phyloP scores from a whole-genome alignment of 1,139 yeast species.

The Yamadazyma jaroonii region DNA sequence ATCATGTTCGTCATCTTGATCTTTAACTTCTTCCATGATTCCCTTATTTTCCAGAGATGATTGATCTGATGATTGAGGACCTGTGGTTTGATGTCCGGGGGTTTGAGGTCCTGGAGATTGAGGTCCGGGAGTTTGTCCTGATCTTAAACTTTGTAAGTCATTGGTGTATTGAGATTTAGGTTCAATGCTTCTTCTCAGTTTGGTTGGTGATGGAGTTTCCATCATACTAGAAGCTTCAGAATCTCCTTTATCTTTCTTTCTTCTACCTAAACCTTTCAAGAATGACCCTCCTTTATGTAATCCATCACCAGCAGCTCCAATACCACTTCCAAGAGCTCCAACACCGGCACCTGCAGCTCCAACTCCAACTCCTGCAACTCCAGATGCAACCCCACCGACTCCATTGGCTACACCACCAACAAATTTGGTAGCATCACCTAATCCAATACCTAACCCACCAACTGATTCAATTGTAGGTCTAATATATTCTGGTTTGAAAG shows the following conservation, averaged over 20 bases:
- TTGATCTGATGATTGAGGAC: neutral
- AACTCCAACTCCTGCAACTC: slow-evolving; percentile 40
- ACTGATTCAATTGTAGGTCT: slow-evolving; percentile 52
- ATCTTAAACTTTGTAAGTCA: slow-evolving; percentile 25
- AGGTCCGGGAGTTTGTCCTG: slow-evolving; percentile 13
- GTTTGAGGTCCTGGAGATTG: neutral
- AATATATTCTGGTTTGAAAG: slow-evolving; percentile 64
- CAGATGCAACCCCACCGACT: slow-evolving; percentile 44
- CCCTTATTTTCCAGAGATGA: neutral
- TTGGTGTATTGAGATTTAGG: slow-evolving; percentile 16
- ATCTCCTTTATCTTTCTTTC: slow-evolving; percentile 13
- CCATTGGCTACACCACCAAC: slow-evolving; percentile 40
- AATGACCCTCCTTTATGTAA: slow-evolving; percentile 45
- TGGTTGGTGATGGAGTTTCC: slow-evolving; percentile 5
- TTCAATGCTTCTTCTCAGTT: slow-evolving; percentile 6
- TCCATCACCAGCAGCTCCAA: slow-evolving; percentile 38
- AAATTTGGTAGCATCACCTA: slow-evolving; percentile 48
- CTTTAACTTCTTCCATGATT: neutral
- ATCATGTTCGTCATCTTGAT: neutral
- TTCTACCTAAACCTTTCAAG: slow-evolving; percentile 31
- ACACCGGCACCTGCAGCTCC: slow-evolving; percentile 23
- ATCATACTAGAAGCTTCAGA: slow-evolving; percentile 1
- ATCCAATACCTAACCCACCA: slow-evolving; percentile 35
- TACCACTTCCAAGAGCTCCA: slow-evolving; percentile 26
- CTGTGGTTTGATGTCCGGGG: neutral